phyloP scores from a whole-genome alignment of 2,329 filamentous ascomycete genomes.

The Cryoendolithus antarcticus region DNA sequence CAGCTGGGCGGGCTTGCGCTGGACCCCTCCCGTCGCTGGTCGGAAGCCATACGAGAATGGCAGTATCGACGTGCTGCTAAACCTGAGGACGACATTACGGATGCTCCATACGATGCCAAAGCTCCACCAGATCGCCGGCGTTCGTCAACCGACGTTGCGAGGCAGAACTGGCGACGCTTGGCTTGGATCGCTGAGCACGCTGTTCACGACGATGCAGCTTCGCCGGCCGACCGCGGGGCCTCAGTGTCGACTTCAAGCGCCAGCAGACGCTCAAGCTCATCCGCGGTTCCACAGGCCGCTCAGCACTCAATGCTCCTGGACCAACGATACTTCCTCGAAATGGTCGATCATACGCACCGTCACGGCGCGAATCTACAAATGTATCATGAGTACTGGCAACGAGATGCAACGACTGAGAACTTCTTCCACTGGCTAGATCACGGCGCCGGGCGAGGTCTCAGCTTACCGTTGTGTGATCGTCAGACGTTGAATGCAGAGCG shows the following conservation, averaged over 20 bases:
- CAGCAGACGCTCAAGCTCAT: too few relatives aligned
- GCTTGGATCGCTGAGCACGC: slow-evolving; percentile 59
- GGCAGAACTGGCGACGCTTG: slow-evolving; percentile 62
- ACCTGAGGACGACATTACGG: slow-evolving; percentile 6
- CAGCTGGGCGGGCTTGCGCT: slow-evolving; percentile 58
- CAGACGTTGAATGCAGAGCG: slow-evolving; percentile 64
- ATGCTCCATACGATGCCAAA: too few relatives aligned
- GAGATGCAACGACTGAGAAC: slow-evolving; percentile 61
- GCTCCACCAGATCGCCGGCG: slow-evolving; percentile 5
- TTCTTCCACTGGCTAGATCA: slow-evolving; percentile 90
- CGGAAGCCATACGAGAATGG: slow-evolving; percentile 40
- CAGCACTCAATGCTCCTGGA: slow-evolving; percentile 59
- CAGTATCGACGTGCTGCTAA: slow-evolving; percentile 14
- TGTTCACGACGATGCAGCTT: slow-evolving; percentile 45
- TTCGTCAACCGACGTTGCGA: slow-evolving; percentile 25
- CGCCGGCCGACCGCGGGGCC: too few relatives aligned
- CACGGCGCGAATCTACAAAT: slow-evolving; percentile 70
- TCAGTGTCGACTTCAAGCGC: too few relatives aligned
- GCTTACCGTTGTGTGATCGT: slow-evolving; percentile 58
- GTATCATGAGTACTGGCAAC: slow-evolving; percentile 77
- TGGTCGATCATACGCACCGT: slow-evolving; percentile 61
- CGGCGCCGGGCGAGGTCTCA: slow-evolving; percentile 57
- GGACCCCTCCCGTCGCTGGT: slow-evolving; percentile 57
- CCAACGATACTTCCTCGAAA: slow-evolving; percentile 70
- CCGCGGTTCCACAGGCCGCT: slow-evolving; percentile 10